Conservation (phyloP, 108 stramenopile genomes). For the Stephanodiscus triporus region DNA sequence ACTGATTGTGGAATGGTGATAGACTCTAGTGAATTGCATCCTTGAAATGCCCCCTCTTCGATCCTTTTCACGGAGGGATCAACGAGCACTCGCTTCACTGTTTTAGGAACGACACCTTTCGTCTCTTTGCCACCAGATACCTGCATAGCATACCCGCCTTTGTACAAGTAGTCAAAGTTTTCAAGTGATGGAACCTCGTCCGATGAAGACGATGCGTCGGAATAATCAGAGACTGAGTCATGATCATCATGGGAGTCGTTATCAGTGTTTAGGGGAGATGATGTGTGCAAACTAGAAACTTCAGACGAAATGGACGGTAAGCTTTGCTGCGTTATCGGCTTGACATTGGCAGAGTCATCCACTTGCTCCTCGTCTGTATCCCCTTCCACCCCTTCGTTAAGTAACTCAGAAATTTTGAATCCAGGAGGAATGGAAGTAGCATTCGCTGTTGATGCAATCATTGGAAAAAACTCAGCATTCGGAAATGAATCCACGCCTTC, state of each 20-base stretch:
- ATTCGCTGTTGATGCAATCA: background rate
- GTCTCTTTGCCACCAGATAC: conserved; percentile 31
- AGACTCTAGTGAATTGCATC: conserved; percentile 45
- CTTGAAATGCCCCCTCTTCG: conserved; percentile 49
- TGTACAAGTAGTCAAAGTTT: conserved; percentile 38
- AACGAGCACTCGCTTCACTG: conserved; percentile 29
- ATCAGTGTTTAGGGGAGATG: conserved; percentile 14
- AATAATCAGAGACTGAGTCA: conserved; percentile 14
- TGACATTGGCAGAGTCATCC: background rate
- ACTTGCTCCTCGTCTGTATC: background rate
- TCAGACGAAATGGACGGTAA: conserved; percentile 33
- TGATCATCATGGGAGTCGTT: conserved; percentile 11
- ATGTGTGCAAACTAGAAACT: conserved; percentile 36
- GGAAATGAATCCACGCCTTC: conserved; percentile 21
- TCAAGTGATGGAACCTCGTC: conserved; percentile 5
- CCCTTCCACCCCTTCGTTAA: background rate
- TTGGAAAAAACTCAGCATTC: conserved; percentile 10
- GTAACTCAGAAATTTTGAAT: conserved; percentile 1
- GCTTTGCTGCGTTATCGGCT: conserved; percentile 16
- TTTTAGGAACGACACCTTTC: conserved; percentile 33
- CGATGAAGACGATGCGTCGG: conserved; percentile 1
- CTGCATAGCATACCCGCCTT: conserved; percentile 37
- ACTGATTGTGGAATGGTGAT: conserved; percentile 47
- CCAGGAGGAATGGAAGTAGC: conserved; percentile 28
- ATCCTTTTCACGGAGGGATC: conserved; percentile 37